Evolutionary conservation across 139 green algal species (phyloP).

Genomic region (Haematococcus sp.): DNA sequence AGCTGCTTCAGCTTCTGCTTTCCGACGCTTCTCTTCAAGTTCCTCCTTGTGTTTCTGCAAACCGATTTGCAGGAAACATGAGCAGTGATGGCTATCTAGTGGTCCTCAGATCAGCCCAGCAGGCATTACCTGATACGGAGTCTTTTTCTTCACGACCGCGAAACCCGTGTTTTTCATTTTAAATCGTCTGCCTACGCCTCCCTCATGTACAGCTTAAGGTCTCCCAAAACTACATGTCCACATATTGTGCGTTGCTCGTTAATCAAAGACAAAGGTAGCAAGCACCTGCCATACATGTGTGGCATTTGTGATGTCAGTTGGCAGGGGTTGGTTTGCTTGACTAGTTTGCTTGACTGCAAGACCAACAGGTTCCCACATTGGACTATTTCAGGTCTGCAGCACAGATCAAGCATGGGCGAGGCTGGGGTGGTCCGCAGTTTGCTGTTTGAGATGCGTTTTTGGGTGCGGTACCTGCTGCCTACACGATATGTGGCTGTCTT

Average conservation of each 20-base stretch:
- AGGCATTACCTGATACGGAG: constrained; percentile 68
- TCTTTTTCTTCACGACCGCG: constrained; percentile 77
- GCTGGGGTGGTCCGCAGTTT: not conserved
- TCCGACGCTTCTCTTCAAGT: constrained; percentile 83
- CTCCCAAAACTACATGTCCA: too few species aligned
- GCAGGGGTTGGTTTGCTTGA: too few species aligned
- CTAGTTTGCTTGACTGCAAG: too few species aligned
- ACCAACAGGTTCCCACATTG: too few species aligned
- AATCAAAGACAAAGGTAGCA: not conserved
- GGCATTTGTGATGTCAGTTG: too few species aligned
- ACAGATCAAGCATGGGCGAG: not conserved
- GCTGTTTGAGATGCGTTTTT: constrained; percentile 10
- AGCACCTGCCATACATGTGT: not conserved
- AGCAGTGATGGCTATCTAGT: not conserved
- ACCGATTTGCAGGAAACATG: not conserved
- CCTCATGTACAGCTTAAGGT: too few species aligned
- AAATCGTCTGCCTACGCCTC: not conserved
- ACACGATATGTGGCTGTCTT: constrained; percentile 26
- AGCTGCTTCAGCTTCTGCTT: constrained; percentile 79
- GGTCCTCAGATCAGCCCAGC: not conserved
- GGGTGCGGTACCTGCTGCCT: constrained; percentile 29
- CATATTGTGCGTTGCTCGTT: too few species aligned
- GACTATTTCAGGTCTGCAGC: too few species aligned
- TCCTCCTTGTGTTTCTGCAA: constrained; percentile 83
- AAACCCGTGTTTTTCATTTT: constrained; percentile 34